Base-by-base conservation (phyloP, 2,329 filamentous ascomycete species). In the Emmonsiellopsis sp. region DNA sequence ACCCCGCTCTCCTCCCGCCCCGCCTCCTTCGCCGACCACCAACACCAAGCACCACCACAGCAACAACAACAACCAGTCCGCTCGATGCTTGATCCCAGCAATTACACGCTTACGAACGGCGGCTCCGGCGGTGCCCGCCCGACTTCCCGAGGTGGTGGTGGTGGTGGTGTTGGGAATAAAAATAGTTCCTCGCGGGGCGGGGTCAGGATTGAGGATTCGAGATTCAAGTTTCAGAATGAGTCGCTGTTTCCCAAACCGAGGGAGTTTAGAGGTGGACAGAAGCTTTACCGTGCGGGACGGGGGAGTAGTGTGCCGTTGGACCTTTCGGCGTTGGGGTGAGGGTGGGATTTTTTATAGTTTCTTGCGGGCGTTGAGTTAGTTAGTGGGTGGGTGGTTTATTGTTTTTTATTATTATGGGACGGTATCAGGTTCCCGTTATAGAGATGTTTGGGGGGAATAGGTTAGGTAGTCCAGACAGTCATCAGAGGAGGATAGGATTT, bases 231-330 rank as follows among this genome's bases (percentile, higher is more conserved):
- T 66, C 86, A 92, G 62, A 81, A 85, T 46, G 92, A 96, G 62
- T 80, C 78, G 37, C 78, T 87, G 61, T 78, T 97, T 46, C 92
- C 93, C 0, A 92, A 90, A 62, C 92, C 92, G 20, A 79, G 92
- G 63, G 83, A 87, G 1, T 96, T 94, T 65, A 72, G 77, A 1
- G 86, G 86, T n/a, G 83, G 81, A 3, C 73, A 79, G 16, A 90
- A 86, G 67, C 83, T 82, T 67, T 98, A 97, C 70, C 79, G 92
- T 58, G 93, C 93, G 37, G 93, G 93, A 7, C 81, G 92, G 66
- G 92, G 90, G 34, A 96, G 90, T 73, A 96, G 88, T 75, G 91
- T 97, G 61, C 93, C 93, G 32, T 75, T 97, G 62, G 89, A 97
- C 74, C 71, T 98, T 65, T 82, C 76, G 59, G 76, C 79, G 11